Percentiles rank a stretch among this genome's conserved stretches.
phyloP scores from a whole-genome alignment of 2,329 filamentous ascomycete genomes.

The Talaromyces sp. region DNA sequence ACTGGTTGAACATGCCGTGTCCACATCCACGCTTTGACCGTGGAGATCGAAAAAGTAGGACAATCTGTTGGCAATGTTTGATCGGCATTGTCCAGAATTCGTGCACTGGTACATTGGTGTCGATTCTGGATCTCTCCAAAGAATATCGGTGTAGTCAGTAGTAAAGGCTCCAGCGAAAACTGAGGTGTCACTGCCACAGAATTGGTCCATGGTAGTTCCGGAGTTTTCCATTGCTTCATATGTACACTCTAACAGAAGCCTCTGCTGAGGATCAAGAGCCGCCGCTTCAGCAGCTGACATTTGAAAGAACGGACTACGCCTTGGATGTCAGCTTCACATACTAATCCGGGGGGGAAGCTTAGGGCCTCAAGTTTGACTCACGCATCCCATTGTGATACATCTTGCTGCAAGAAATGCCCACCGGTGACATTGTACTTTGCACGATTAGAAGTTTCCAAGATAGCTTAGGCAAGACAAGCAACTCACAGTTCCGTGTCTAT shows the following conservation, averaged over 20 bases:
- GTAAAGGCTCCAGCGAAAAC: conserved; percentile 29
- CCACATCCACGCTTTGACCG: conserved; percentile 11
- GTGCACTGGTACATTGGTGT: conserved; percentile 18
- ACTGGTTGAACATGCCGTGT: conserved; percentile 18
- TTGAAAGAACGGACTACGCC: conserved; percentile 18
- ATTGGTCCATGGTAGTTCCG: conserved; percentile 24
- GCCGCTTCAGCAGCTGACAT: neutral
- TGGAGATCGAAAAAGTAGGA: conserved; percentile 12
- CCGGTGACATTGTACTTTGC: conserved; percentile 18
- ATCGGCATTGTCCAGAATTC: conserved; percentile 21
- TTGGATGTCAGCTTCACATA: neutral
- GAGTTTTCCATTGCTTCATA: conserved; percentile 19
- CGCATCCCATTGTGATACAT: conserved; percentile 26
- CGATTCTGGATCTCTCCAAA: neutral
- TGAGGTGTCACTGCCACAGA: conserved; percentile 27
- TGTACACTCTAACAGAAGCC: conserved; percentile 28
- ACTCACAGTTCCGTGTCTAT: conserved; percentile 29
- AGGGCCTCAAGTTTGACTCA: neutral
- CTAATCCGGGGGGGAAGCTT: neutral
- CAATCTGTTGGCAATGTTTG: conserved; percentile 29
- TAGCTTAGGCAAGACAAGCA: neutral
- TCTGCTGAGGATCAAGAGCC: conserved; percentile 8
- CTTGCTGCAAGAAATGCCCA: conserved; percentile 16
- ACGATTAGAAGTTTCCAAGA: neutral
- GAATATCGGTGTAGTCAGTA: conserved; percentile 25